Conservation (phyloP, 129 eudicot species). For the Helichrysum umbraculigerum region DNA sequence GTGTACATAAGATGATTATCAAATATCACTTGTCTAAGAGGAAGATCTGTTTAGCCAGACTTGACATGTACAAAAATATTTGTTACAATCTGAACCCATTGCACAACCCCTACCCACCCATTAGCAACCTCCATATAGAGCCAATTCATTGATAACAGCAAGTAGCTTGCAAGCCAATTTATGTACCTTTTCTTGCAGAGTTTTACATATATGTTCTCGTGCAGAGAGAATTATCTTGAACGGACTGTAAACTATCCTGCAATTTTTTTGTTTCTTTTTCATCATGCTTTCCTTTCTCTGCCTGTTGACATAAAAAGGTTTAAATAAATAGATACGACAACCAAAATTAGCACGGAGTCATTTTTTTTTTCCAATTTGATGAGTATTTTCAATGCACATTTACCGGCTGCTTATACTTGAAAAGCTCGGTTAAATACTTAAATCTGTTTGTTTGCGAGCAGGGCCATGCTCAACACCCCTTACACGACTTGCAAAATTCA, state of each 20-base stretch:
- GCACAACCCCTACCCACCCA: neutral
- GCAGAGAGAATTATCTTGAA: conserved; percentile 78
- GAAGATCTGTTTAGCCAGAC: no score
- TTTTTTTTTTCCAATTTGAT: neutral
- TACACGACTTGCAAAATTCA: conserved; percentile 94
- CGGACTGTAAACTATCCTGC: conserved; percentile 74
- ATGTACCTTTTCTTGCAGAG: conserved; percentile 82
- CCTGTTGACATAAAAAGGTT: conserved; percentile 43
- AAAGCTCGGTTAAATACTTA: conserved; percentile 67
- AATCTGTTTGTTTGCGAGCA: conserved; percentile 83
- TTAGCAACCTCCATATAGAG: neutral
- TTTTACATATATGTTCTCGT: conserved; percentile 66
- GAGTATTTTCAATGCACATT: conserved; percentile 10
- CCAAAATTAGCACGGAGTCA: neutral
- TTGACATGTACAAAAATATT: neutral
- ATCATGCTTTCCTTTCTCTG: conserved; percentile 80
- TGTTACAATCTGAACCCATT: neutral
- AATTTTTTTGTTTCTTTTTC: conserved; percentile 81
- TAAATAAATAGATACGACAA: neutral
- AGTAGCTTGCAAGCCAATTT: neutral
- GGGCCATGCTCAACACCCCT: conserved; percentile 97
- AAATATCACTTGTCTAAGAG: no score
- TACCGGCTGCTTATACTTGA: conserved; percentile 94
- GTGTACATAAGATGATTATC: no score
- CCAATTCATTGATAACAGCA: neutral